These are phyloP conservation scores for Metarhizium robertsii DNA, from an alignment of 2,329 filamentous ascomycete species.

Conservation along the genomic window DNA sequence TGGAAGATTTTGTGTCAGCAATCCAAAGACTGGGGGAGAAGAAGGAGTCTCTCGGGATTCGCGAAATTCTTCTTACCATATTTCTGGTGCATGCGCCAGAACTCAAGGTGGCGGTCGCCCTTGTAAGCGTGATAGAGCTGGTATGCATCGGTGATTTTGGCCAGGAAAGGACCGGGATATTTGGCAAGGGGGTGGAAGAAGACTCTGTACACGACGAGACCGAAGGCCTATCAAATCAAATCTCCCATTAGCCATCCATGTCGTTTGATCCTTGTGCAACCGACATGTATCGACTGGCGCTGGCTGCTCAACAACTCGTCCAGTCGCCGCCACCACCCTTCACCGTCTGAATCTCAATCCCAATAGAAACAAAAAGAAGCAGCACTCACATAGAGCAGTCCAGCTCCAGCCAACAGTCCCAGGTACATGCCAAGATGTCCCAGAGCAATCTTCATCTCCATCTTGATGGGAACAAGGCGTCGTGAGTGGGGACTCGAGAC, in stretches of 20 bases:
- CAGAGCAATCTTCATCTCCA: constrained; percentile 18
- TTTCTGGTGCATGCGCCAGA: constrained; percentile 59
- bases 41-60: too few relatives aligned
- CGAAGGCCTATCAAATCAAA: constrained; percentile 21
- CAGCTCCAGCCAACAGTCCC: constrained; percentile 24
- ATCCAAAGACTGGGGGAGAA: neutral
- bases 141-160: constrained; percentile 54
- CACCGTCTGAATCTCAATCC: neutral
- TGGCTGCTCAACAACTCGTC: neutral
- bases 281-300: neutral
- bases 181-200: constrained; percentile 56
- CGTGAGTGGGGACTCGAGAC: too few relatives aligned
- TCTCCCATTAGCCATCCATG: neutral
- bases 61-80: constrained; percentile 43
- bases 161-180: constrained; percentile 55
- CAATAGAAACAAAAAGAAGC: neutral
- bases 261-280: neutral
- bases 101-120: constrained; percentile 65
- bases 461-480: neutral
- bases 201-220: constrained; percentile 44
- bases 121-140: constrained; percentile 66
- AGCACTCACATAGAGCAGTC: constrained; percentile 31
- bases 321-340: neutral
- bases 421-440: constrained; percentile 32
- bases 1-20: constrained; percentile 15